Evolutionary conservation across 768 basidiomycete genomes (phyloP).

Genomic region (Myochromella boudieri): DNA sequence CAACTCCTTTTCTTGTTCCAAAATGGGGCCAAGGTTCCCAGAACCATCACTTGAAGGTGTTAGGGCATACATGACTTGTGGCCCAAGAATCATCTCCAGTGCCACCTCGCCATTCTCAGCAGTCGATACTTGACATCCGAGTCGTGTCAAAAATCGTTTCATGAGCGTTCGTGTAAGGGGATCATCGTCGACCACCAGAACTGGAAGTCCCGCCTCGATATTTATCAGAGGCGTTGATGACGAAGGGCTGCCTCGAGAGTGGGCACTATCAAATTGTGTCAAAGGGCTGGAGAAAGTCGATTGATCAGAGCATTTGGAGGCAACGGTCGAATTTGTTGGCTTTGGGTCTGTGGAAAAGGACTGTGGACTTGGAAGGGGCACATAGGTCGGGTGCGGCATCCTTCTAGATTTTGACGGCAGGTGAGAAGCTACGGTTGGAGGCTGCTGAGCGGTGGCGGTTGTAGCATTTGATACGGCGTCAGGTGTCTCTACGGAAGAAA

Average conservation of each 20-base stretch:
- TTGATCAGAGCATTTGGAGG: conserved; percentile 22
- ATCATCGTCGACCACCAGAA: conserved; percentile 86
- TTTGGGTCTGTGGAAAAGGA: conserved; percentile 29
- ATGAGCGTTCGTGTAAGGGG: conserved; percentile 76
- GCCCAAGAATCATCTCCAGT: conserved; percentile 66
- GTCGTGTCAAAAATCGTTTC: conserved; percentile 72
- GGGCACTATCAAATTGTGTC: conserved; percentile 37
- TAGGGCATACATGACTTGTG: conserved; percentile 18
- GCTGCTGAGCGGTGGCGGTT: neutral
- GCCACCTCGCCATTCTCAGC: conserved; percentile 86
- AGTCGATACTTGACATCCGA: conserved; percentile 75
- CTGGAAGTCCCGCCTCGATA: conserved; percentile 56
- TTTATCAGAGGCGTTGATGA: conserved; percentile 34
- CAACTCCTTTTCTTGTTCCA: conserved; percentile 30
- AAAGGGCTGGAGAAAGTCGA: conserved; percentile 30
- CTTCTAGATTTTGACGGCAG: conserved; percentile 1
- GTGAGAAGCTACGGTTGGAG: conserved; percentile 2
- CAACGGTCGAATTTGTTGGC: conserved; percentile 21
- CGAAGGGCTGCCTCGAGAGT: conserved; percentile 37
- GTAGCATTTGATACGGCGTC: neutral
- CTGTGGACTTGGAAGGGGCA: conserved; percentile 34
- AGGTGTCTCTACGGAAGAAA: neutral
- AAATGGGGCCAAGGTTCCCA: conserved; percentile 33
- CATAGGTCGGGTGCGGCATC: conserved; percentile 33
- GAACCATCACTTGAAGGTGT: conserved; percentile 42